These are phyloP conservation scores for Scalesia atractyloides DNA, from an alignment of 129 eudicot species.

Conservation along the genomic window DNA sequence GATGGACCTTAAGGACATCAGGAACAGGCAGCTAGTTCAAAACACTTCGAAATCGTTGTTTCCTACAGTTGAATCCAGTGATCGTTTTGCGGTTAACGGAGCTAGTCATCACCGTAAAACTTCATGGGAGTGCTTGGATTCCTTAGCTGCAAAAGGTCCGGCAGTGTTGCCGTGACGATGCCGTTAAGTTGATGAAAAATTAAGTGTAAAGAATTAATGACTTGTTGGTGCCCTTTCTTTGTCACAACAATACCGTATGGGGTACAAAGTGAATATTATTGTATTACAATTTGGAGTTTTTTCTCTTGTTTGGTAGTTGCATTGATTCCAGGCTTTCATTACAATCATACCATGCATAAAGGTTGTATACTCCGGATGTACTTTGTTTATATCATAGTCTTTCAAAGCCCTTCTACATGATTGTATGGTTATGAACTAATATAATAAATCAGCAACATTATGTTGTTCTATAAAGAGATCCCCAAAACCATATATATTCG, in stretches of 20 bases:
- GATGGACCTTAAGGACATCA: constrained; percentile 64
- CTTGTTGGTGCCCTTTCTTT: constrained; percentile 26
- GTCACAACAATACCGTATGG: constrained; percentile 30
- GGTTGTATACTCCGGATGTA: constrained; percentile 19
- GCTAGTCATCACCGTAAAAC: constrained; percentile 33
- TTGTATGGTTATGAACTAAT: neutral
- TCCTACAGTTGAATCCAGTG: constrained; percentile 8
- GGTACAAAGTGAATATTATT: constrained; percentile 22
- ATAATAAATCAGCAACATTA: too few relatives aligned
- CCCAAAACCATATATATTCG: too few relatives aligned
- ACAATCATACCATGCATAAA: constrained; percentile 36
- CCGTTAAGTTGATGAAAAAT: constrained; percentile 42
- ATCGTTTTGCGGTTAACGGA: constrained; percentile 22
- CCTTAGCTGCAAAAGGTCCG: constrained; percentile 64
- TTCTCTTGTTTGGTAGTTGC: constrained; percentile 31
- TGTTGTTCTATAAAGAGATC: too few relatives aligned
- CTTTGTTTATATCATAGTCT: constrained; percentile 24
- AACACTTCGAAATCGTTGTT: constrained; percentile 33
- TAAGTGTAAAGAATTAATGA: constrained; percentile 25
- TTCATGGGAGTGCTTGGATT: constrained; percentile 63
- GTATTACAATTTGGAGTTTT: constrained; percentile 2
- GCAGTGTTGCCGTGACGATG: constrained; percentile 53
- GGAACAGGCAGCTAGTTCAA: constrained; percentile 58
- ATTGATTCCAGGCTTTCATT: constrained; percentile 11
- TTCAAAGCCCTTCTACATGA: constrained; percentile 10